Base-by-base conservation (phyloP, 2,329 filamentous ascomycete species). In the Cyclaneusma minus region DNA sequence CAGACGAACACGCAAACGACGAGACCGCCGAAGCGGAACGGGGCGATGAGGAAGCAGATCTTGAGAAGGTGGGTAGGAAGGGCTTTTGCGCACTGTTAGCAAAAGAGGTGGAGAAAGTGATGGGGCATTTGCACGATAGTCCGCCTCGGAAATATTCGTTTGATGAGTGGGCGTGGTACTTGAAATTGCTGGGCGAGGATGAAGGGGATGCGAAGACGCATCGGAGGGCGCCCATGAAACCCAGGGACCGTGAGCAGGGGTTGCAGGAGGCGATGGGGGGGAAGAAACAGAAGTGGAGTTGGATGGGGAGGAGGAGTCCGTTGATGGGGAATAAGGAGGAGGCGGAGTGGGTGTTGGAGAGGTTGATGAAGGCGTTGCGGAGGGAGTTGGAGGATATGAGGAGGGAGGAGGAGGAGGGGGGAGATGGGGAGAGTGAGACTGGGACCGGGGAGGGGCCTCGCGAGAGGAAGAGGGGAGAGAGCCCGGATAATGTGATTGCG, bases 111-210 rank as follows among this genome's bases (percentile, higher is more conserved):
- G 59, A 68, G 9, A 59, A 57, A 14, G 68, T 81, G 1, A 68
- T 70, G 2, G 56, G 65, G 24, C 68, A 89, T 42, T 54, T 79
- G 17, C 63, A 66, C 11, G 49, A 56, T 22, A 50, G 60, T 4
- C 61, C 66, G 3, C 58, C 63, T 1, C 72, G 71, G 29, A 64
- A 62, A 28, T 94, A 93, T 46, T 61, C 58, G 0, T 94, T 84
- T 35, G 71, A 84, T 37, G 77, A 92, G 45, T 92, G 84, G 85
- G 77, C 78, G 0, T 80, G 81, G 56, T 89, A 82, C 39, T 73
- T 85, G 6, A 66, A 68, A 13, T 60, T 93, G 16, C 79, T 92
- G n/a, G 68, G 68, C 24, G 67, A 73, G 41, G 66, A 73, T 43
- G 68, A 74, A 41, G 51, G 50, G 29, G 55, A 55, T 35, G 51